These are phyloP conservation scores for Raphanus sativus DNA, from an alignment of 345 rosid genomes.

Conservation along the genomic window DNA sequence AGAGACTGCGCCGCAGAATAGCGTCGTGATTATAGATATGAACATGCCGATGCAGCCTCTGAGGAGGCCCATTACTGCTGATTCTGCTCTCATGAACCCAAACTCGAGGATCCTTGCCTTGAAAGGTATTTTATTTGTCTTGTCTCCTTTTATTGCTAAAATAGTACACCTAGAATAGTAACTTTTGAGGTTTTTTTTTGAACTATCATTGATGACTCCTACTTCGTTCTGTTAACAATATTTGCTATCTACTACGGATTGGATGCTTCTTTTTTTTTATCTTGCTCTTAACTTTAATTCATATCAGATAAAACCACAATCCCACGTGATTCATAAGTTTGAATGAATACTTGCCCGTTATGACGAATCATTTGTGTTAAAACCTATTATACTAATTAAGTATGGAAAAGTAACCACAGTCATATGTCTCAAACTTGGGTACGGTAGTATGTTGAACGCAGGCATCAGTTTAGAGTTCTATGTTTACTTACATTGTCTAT, in stretches of 20 bases:
- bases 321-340: constrained; percentile 1
- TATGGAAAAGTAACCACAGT: constrained; percentile 9
- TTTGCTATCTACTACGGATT: constrained; percentile 9
- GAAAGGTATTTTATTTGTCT: constrained; percentile 49
- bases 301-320: not conserved
- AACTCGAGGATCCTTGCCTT: constrained; percentile 82
- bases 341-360: not conserved
- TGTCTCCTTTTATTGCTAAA: constrained; percentile 7
- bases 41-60: constrained; percentile 92
- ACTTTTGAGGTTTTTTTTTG: constrained; percentile 14
- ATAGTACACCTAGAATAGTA: not conserved
- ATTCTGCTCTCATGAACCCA: constrained; percentile 93
- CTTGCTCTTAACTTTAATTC: not conserved
- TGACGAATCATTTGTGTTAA: constrained; percentile 5
- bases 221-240: not conserved
- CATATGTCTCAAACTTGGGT: not conserved
- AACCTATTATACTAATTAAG: not conserved
- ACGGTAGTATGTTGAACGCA: constrained; percentile 1
- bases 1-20: constrained; percentile 93
- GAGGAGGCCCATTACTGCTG: constrained; percentile 95
- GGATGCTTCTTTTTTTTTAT: not conserved
- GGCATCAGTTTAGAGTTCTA: not conserved
- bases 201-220: not conserved
- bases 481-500: constrained; percentile 8
- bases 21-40: constrained; percentile 94